Base-by-base conservation (phyloP, 2,329 filamentous ascomycete species). In the Cryphonectria japonica region DNA sequence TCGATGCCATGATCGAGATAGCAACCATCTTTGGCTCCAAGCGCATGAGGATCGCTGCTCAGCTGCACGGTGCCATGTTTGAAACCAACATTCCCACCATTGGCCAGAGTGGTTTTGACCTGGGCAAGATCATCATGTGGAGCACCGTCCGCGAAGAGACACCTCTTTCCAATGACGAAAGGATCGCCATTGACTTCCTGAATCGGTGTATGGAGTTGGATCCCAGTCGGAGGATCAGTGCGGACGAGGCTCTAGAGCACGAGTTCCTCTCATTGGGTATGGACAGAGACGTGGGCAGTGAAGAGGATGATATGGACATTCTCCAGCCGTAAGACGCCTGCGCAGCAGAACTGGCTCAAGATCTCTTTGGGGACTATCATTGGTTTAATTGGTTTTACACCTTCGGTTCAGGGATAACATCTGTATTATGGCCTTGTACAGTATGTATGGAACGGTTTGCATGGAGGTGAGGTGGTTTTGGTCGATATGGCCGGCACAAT, bases 1-100 rank as follows among this genome's bases (percentile, higher is more conserved):
- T 99, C 64, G 96, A 99, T 78, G 96, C 96, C 67, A 92, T 98
- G 87, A 95, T 99, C 75, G 96, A 99, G 81, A 97, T 99, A 75
- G 93, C 95, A 50, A 97, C 94, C 71, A 97, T 99, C 72, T 98
- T 98, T 79, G 96, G 96, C 66, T 87, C 87, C 59, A 91, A 88
- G 78, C 90, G 91, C 71, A 98, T 99, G 95, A 93, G 92, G 78
- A 85, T 88, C 46, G 93, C 92, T 3, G 94, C 93, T 0, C 84
- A 94, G 26, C 85, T 97, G 66, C 96, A 99, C 78, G 96, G 96
- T 1, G 93, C 95, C 77, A 90, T 97, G 71, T 94, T 98, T 74
- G 94, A 99, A 81, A 96, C 93, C 0, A 97, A 89, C 72, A 94
- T 99, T 70, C 95, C 95, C 0, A 98, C 93, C 1, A 92, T 99